These are phyloP conservation scores for Globisporangium emineosum DNA, from an alignment of 352 stramenopile species.

Conservation along the genomic window DNA sequence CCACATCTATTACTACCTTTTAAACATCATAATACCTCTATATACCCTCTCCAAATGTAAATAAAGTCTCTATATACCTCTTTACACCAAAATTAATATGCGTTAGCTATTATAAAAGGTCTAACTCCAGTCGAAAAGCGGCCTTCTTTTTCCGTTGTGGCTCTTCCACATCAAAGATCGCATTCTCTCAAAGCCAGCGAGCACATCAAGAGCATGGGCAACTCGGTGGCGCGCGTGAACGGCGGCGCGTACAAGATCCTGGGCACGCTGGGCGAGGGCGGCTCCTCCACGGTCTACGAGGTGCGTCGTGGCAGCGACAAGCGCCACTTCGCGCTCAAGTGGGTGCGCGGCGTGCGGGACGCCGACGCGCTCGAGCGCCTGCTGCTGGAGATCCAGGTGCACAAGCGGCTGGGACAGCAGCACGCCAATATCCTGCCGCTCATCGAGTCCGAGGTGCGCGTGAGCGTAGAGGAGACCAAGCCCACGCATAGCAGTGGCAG, in stretches of 20 bases:
- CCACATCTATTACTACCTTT: neutral
- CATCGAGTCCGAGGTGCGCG: constrained; percentile 45
- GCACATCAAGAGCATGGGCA: constrained; percentile 64
- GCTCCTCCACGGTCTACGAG: constrained; percentile 66
- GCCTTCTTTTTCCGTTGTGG: neutral
- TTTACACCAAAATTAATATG: no score
- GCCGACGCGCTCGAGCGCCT: constrained; percentile 55
- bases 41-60: no score
- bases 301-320: constrained; percentile 34
- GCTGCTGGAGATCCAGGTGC: constrained; percentile 69
- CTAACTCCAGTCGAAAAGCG: neutral
- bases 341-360: constrained; percentile 47
- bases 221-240: constrained; percentile 57
- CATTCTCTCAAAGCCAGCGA: neutral
- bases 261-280: constrained; percentile 55
- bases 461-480: neutral
- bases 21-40: neutral
- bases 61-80: no score
- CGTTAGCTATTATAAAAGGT: neutral
- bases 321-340: constrained; percentile 58
- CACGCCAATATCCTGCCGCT: constrained; percentile 56
- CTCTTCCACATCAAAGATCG: constrained; percentile 16
- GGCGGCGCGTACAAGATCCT: constrained; percentile 49
- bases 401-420: constrained; percentile 36
- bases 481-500: neutral